Conservation (phyloP, 345 rosid species). For the Bretschneidera sinensis region DNA sequence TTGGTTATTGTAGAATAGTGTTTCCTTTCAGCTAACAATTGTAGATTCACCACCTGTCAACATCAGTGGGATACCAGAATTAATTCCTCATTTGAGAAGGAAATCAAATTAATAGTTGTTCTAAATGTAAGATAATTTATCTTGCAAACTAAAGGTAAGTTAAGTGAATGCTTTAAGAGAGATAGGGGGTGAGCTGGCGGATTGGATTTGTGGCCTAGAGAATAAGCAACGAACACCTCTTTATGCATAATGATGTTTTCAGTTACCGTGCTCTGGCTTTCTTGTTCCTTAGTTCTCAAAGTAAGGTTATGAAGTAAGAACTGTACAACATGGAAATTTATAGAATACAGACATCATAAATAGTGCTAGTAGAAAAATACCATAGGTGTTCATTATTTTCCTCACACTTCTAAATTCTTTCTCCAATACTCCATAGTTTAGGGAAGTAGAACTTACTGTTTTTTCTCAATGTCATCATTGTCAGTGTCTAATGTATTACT, state of each 20-base stretch:
- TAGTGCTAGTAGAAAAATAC: too few species aligned
- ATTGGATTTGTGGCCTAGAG: too few species aligned
- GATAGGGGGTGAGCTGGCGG: not conserved
- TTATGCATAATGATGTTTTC: not conserved
- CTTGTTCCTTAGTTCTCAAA: not conserved
- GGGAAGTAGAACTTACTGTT: not conserved
- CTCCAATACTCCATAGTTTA: not conserved
- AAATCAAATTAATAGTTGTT: too few species aligned
- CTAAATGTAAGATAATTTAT: not conserved
- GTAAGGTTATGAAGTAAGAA: too few species aligned
- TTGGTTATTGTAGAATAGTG: not conserved
- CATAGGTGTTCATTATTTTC: not conserved
- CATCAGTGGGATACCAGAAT: not conserved
- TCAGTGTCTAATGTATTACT: not conserved
- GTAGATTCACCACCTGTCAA: not conserved
- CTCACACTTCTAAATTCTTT: not conserved
- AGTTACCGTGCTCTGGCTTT: not conserved
- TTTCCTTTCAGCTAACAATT: not conserved
- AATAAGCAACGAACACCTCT: too few species aligned
- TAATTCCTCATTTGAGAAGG: not conserved
- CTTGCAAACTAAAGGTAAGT: not conserved
- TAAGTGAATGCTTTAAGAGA: not conserved
- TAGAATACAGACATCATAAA: not conserved
- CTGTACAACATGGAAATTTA: not conserved
- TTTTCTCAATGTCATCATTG: not conserved